These are phyloP conservation scores for Nannizzia gypsea DNA, from an alignment of 2,329 filamentous ascomycete genomes.

Conservation along the genomic window DNA sequence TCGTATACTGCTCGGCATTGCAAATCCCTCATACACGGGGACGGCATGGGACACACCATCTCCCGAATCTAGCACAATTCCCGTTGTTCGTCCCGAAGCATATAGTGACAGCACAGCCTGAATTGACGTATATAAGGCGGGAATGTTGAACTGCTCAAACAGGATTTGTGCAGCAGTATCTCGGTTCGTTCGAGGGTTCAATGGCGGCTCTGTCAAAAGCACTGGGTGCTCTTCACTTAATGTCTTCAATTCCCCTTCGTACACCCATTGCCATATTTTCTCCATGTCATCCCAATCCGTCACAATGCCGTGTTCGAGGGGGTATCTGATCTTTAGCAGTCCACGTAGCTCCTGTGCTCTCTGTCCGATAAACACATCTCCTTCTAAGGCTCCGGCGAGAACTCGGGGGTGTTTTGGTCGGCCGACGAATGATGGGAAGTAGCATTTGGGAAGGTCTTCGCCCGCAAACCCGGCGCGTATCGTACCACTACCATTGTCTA, in stretches of 20 bases:
- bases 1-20: conserved; percentile 88
- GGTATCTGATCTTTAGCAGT: conserved; percentile 88
- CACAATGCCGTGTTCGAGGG: conserved; percentile 92
- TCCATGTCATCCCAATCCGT: conserved; percentile 99
- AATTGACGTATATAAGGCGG: conserved; percentile 89
- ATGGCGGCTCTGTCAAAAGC: conserved; percentile 83
- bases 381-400: conserved; percentile 89
- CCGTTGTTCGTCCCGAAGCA: conserved; percentile 88
- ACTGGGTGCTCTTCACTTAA: conserved; percentile 98
- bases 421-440: conserved; percentile 94
- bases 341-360: conserved; percentile 83
- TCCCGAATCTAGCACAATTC: conserved; percentile 87
- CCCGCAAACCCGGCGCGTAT: conserved; percentile 95
- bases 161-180: conserved; percentile 94
- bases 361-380: conserved; percentile 92
- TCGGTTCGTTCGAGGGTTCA: conserved; percentile 91
- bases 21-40: conserved; percentile 94
- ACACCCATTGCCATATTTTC: conserved; percentile 97
- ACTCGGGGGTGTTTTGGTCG: conserved; percentile 91
- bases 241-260: conserved; percentile 89
- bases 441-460: conserved; percentile 90
- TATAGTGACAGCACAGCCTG: conserved; percentile 94
- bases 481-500: conserved; percentile 97
- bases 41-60: conserved; percentile 96
- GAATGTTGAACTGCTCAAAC: conserved; percentile 98